Percentiles rank a stretch among this genome's conserved stretches.
Conservation (phyloP, 768 basidiomycete genomes). For the Termitomyces sp. region DNA sequence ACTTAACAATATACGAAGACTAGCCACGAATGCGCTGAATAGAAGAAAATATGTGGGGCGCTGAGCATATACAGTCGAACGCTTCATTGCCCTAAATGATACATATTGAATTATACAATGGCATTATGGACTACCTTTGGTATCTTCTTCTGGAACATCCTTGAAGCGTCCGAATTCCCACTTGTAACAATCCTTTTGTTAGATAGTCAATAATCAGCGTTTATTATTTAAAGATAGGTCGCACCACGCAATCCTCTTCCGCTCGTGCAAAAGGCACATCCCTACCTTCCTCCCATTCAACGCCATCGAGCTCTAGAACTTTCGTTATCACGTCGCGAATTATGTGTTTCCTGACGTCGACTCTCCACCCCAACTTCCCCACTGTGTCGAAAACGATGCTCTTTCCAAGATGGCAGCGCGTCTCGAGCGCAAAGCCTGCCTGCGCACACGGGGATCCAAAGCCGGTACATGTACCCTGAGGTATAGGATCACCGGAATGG, state of each 20-base stretch:
- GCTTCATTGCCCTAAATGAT: neutral
- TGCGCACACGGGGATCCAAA: slow-evolving; percentile 70
- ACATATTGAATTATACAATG: neutral
- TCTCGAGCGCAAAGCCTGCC: slow-evolving; percentile 85
- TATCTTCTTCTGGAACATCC: neutral
- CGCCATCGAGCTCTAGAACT: slow-evolving; percentile 41
- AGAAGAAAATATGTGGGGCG: neutral
- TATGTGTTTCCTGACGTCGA: slow-evolving; percentile 72
- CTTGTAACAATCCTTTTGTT: slow-evolving; percentile 10
- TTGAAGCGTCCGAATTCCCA: slow-evolving; percentile 13
- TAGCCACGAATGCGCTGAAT: neutral
- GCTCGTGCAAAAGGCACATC: slow-evolving; percentile 23
- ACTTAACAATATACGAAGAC: neutral
- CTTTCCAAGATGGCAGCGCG: slow-evolving; percentile 83
- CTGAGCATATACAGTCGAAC: neutral
- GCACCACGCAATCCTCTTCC: slow-evolving; percentile 12
- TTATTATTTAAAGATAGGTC: neutral
- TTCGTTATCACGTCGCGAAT: slow-evolving; percentile 66
- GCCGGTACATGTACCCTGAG: slow-evolving; percentile 79
- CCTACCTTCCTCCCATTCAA: slow-evolving; percentile 47
- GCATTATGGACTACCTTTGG: neutral
- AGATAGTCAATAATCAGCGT: neutral
- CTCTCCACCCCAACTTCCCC: slow-evolving; percentile 71
- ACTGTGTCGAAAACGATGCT: slow-evolving; percentile 89
- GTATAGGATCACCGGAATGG: slow-evolving; percentile 90